phyloP scores from a whole-genome alignment of 2,329 filamentous ascomycete species.

The Trichoderma oligosporum region DNA sequence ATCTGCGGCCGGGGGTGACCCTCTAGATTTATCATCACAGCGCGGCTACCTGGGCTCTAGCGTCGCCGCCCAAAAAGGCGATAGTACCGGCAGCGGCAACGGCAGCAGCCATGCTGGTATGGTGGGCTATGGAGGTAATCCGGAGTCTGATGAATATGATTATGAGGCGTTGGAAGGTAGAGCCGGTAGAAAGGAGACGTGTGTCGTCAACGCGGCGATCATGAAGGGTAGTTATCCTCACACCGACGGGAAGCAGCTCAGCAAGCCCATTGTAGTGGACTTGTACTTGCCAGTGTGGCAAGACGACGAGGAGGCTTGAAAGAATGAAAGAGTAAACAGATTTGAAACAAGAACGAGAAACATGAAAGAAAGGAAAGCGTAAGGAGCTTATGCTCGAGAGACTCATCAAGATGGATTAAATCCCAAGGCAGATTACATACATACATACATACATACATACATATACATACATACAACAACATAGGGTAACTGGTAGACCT shows the following conservation, averaged over 20 bases:
- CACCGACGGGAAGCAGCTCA: slow-evolving; percentile 57
- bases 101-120: background rate
- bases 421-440: background rate
- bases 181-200: slow-evolving; percentile 61
- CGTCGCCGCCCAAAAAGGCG: slow-evolving; percentile 19
- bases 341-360: background rate
- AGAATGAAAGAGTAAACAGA: background rate
- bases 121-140: slow-evolving; percentile 25
- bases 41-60: slow-evolving; percentile 15
- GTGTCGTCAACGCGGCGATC: slow-evolving; percentile 75
- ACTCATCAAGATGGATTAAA: background rate
- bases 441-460: background rate
- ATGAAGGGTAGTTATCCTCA: slow-evolving; percentile 66
- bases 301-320: slow-evolving; percentile 6
- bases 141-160: slow-evolving; percentile 42
- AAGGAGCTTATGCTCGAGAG: background rate
- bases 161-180: slow-evolving; percentile 39
- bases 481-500: background rate
- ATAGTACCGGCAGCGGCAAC: background rate
- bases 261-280: slow-evolving; percentile 83
- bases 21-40: background rate
- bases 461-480: background rate
- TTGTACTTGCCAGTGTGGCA: slow-evolving; percentile 60
- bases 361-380: background rate
- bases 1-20: background rate